These are phyloP conservation scores for Allomyces javanicus DNA, from an alignment of 192 early-diverging fungal species.

Conservation along the genomic window DNA sequence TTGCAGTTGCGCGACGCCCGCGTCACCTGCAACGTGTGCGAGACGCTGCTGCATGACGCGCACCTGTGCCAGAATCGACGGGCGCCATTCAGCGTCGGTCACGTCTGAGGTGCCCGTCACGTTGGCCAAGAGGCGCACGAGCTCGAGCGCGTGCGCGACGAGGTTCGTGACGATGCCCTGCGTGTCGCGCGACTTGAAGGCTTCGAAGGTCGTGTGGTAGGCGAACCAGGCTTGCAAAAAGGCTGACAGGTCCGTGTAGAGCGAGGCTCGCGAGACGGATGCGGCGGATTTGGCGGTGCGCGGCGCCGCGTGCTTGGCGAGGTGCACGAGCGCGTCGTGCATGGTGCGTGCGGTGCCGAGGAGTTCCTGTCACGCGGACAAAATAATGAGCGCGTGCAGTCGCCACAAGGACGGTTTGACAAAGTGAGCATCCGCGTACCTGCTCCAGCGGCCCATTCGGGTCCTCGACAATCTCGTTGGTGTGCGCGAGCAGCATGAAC, in stretches of 20 bases:
- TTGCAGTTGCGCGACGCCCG: constrained; percentile 17
- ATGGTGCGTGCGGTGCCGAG: background rate
- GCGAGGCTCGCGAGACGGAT: background rate
- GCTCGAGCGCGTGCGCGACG: constrained; percentile 43
- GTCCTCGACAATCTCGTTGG: background rate
- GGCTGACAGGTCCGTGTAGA: background rate
- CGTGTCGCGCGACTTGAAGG: constrained; percentile 50
- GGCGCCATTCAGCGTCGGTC: constrained; percentile 33
- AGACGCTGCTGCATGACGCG: constrained; percentile 19
- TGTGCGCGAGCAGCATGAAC: background rate
- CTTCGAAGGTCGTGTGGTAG: constrained; percentile 43
- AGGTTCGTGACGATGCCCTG: constrained; percentile 37
- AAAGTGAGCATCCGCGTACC: too few species aligned
- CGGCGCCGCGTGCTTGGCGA: too few species aligned
- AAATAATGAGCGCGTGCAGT: too few species aligned
- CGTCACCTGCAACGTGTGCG: constrained; percentile 23
- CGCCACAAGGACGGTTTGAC: too few species aligned
- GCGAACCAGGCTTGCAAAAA: constrained; percentile 34
- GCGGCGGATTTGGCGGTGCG: too few species aligned
- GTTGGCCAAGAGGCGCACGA: constrained; percentile 40
- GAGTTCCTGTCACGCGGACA: background rate
- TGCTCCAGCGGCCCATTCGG: background rate
- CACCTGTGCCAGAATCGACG: constrained; percentile 39
- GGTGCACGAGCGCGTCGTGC: background rate
- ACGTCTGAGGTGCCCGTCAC: constrained; percentile 26